Base-by-base conservation (phyloP, 2,329 filamentous ascomycete genomes). In the Trichoderma koningiopsis region DNA sequence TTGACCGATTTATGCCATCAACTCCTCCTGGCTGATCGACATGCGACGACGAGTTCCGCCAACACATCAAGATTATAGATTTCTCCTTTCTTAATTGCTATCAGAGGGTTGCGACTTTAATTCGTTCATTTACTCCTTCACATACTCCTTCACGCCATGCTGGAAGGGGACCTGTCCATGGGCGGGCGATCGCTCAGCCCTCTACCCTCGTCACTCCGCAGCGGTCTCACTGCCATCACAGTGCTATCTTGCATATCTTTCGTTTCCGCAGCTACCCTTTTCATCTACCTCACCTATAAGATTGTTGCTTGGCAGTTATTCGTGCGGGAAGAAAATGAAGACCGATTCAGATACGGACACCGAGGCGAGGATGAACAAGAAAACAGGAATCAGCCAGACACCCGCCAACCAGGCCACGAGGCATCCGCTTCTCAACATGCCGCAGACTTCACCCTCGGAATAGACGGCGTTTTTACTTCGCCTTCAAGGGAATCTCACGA, bases 401-500 rank as follows among this genome's bases (percentile, higher is more conserved):
- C 59, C 47, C 56, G 24, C 4, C 57, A 27, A 69, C 24, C 57
- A 22, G 47, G 35, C 7, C 60, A 67, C 14, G 64, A 59, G 22
- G 40, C 64, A 31, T 67, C 68, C 14, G 58, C 72, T 0, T 69
- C 73, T 5, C 76, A 79, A 56, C 71, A 71, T 16, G 72, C 74
- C 4, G 72, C 73, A 1, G 78, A 82, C 68, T 79, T 81, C 33
- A 75, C 77, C 1, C 74, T 80, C 0, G 78, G 76, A 0, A 80
- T 80, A 53, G 80, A 82, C 52, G 75, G 78, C 27, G 75, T 79
- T 47, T 80, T 80, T 56, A 70, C 67, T 5, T 70, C 73, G 24
- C 33, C 31, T 7, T n/a, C 70, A n/a, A 33, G 49, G 31, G 8
- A 29, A 31, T 47, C 61, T 35, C 61, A 68, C 19, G 11, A 67